phyloP scores from a whole-genome alignment of 202 grass and related monocot species.

The Carex arenaria region DNA sequence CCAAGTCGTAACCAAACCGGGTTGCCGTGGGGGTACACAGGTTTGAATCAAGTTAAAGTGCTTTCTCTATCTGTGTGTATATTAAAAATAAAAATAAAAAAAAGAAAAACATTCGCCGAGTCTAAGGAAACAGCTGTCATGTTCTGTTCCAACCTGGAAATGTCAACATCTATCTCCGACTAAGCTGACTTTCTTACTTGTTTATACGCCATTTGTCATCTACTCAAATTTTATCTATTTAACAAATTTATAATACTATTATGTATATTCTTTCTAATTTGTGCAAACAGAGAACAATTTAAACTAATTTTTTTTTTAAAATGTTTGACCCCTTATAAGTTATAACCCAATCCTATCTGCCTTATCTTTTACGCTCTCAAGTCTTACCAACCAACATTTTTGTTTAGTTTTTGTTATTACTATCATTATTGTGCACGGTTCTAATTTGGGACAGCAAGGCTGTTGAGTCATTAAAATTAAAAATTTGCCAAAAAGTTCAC shows the following conservation, averaged over 20 bases:
- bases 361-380: background rate
- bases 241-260: background rate
- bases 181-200: background rate
- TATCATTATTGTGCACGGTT: background rate
- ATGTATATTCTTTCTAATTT: background rate
- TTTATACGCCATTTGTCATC: background rate
- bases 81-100: background rate
- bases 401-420: background rate
- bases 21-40: background rate
- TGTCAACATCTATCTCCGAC: conserved; percentile 9
- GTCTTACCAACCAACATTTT: background rate
- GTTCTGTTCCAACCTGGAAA: background rate
- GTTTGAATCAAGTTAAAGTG: background rate
- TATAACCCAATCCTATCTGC: background rate
- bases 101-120: background rate
- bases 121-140: background rate
- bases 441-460: background rate
- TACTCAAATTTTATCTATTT: background rate
- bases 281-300: background rate
- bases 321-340: background rate
- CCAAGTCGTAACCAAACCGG: background rate
- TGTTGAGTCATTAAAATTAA: background rate
- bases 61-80: background rate
- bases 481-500: background rate
- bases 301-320: background rate